phyloP scores from a whole-genome alignment of 495 filamentous ascomycete species.

The Emericellopsis terricola region DNA sequence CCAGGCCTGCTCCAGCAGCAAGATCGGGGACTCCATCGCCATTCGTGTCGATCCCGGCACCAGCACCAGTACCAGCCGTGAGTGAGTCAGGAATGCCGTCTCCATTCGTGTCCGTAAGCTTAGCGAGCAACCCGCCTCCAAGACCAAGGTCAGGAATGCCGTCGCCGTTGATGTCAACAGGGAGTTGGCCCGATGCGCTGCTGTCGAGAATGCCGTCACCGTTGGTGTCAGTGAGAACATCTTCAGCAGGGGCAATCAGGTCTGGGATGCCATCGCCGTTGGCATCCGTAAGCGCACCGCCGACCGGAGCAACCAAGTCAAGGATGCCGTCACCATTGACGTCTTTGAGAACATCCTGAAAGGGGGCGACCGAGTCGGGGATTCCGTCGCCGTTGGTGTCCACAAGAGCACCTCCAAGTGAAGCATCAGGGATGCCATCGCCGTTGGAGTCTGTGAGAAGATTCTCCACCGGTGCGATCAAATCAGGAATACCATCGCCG shows the following conservation, averaged over 20 bases:
- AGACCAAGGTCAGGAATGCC: not conserved
- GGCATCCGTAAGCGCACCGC: not conserved
- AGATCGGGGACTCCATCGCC: not conserved
- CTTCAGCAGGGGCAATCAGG: too few species aligned
- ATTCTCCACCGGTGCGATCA: not conserved
- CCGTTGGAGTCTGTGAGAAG: not conserved
- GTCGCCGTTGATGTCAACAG: not conserved
- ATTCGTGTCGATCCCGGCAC: not conserved
- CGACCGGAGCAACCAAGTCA: not conserved
- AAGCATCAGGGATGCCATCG: not conserved
- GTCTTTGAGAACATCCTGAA: not conserved
- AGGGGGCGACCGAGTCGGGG: not conserved
- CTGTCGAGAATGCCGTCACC: not conserved
- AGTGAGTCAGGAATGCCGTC: not conserved
- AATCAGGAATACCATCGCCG: conserved; percentile 1
- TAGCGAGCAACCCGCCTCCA: not conserved
- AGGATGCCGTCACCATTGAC: not conserved
- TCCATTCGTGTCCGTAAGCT: not conserved
- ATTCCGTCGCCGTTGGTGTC: not conserved
- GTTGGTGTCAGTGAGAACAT: not conserved
- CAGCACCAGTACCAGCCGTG: not conserved
- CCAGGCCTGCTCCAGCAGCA: not conserved
- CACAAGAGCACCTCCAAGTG: not conserved
- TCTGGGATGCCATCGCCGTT: not conserved
- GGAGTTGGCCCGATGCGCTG: not conserved